phyloP scores from a whole-genome alignment of 148 eudicot genomes.

The Silene conica region DNA sequence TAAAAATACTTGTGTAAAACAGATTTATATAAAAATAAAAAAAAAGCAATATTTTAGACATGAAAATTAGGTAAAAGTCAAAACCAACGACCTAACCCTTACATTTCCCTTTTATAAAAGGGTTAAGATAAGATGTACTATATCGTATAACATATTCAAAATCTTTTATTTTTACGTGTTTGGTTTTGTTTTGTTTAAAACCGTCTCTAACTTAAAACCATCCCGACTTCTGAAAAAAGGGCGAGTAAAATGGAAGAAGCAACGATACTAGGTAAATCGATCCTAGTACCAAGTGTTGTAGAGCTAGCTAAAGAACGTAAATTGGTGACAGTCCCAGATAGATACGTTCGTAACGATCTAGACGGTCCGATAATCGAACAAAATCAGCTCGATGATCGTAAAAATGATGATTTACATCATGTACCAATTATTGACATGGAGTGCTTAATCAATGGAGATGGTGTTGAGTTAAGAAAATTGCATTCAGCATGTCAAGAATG shows the following conservation, averaged over 20 bases:
- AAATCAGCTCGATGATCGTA: not conserved
- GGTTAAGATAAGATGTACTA: no score
- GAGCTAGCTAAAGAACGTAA: slow-evolving; percentile 17
- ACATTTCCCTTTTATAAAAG: no score
- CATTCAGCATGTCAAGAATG: slow-evolving; percentile 32
- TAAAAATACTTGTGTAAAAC: no score
- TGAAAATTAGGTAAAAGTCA: no score
- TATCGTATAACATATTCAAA: no score
- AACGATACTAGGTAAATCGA: slow-evolving; percentile 14
- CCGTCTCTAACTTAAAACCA: no score
- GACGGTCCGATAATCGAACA: not conserved
- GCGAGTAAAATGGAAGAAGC: not conserved
- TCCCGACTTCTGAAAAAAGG: no score
- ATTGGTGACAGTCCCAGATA: slow-evolving; percentile 11
- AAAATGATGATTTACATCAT: not conserved
- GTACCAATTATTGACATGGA: slow-evolving; percentile 32
- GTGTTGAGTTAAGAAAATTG: slow-evolving; percentile 18
- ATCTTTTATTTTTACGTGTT: no score
- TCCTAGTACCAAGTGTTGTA: slow-evolving; percentile 28
- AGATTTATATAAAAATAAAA: no score
- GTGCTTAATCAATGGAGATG: slow-evolving; percentile 21
- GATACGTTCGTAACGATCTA: slow-evolving; percentile 11
- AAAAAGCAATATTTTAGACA: no score
- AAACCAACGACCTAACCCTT: no score
- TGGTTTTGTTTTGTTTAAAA: no score